phyloP scores from a whole-genome alignment of 2,329 filamentous ascomycete genomes.

The Colletotrichum kahawae region DNA sequence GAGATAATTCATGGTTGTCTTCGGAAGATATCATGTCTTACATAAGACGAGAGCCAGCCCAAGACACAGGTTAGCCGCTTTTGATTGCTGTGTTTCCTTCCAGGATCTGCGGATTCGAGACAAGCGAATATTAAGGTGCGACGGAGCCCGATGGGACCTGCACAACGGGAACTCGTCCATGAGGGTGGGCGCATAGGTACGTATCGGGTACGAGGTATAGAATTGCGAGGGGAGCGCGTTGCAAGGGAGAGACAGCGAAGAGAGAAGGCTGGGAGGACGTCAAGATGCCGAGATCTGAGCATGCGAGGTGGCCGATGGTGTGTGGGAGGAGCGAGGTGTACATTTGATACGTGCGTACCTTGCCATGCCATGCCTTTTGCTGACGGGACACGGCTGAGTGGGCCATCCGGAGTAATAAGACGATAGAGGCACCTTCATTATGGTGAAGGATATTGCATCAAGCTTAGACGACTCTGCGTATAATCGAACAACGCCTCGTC shows the following conservation, averaged over 20 bases:
- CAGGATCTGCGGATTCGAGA: background rate
- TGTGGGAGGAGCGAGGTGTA: background rate
- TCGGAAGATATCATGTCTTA: background rate
- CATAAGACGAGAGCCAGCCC: background rate
- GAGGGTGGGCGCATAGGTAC: background rate
- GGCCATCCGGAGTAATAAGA: background rate
- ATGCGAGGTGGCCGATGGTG: background rate
- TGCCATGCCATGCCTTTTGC: background rate
- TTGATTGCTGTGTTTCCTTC: background rate
- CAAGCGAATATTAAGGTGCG: background rate
- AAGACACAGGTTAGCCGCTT: background rate
- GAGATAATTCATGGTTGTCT: background rate
- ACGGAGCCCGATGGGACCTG: slow-evolving; percentile 4
- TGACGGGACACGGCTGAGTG: background rate
- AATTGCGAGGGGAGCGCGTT: background rate
- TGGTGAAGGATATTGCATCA: background rate
- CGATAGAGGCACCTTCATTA: background rate
- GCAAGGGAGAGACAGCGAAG: background rate
- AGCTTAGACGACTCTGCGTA: background rate
- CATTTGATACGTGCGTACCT: slow-evolving; percentile 1
- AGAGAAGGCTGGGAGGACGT: background rate
- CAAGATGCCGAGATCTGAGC: background rate
- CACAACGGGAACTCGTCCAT: background rate
- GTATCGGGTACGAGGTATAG: background rate
- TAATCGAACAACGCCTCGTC: background rate